Evolutionary conservation across 495 filamentous ascomycete species (phyloP), one percentile per base, ranked within the genome.

Genomic region (Geoglossum glabrum): DNA sequence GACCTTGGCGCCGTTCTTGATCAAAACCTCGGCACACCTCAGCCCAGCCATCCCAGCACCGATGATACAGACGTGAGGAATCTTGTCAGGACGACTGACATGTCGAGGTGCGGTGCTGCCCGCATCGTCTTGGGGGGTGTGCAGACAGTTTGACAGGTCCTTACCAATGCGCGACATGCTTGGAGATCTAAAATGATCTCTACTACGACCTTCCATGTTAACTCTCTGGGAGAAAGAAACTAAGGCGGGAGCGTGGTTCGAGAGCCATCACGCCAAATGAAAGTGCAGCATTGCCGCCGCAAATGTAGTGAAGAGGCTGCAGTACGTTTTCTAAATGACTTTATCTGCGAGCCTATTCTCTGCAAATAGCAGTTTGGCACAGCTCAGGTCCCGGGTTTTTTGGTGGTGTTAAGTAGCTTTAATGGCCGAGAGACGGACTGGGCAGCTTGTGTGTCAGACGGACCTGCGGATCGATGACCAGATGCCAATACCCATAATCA

Each of bases 41-140:
- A 98, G 70, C 19, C 90, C 92, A n/a, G 92, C 77, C 23, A 95
- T 65, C 27, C 92, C 92, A 38, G 87, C 90, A 17, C 92, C 92
- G 52, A 98, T 75, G 19, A 98, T 71, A 15, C 84, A 84, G 27
- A 96, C 70, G 55, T 76, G 72, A 0, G 75, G 78, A 36, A 58
- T 71, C 25, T 65, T 60, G 7, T 61, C 64, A 23, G 47, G 21
- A 10, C 57, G 28, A 25, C 63, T 36, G 2, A 46, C 21, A 31
- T 58, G 45, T 26, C 46, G 40, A 8, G 57, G 33, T 59, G 57
- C 59, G 13, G 34, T 21, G 19, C 13, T 56, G n/a, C 40, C 54
- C 23, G 11, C 54, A 19, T 26, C 30, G 5, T 31, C 25, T 52
- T 52, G 25, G 17, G 54, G 31, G n/a, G 31, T 23, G 13, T 17